These are phyloP conservation scores for Antarctomyces pellizariae DNA, from an alignment of 495 filamentous ascomycete species.

Conservation along the genomic window DNA sequence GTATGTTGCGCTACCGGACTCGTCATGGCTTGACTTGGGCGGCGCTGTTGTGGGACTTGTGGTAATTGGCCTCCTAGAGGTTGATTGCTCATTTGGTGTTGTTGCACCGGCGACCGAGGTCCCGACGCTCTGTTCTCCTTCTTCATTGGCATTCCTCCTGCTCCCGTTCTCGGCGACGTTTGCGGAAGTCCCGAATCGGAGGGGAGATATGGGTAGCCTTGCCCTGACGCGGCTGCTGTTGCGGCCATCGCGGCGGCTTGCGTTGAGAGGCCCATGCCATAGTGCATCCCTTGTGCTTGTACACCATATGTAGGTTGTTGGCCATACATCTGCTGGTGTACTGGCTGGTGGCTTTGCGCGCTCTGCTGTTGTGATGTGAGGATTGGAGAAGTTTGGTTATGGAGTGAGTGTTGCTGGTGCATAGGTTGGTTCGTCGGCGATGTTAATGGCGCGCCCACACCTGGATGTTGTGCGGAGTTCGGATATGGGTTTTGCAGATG, in stretches of 20 bases:
- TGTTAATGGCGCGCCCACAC: constrained; percentile 23
- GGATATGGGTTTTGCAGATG: constrained; percentile 24
- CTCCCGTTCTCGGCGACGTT: constrained; percentile 33
- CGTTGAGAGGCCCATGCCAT: constrained; percentile 28
- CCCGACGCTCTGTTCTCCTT: constrained; percentile 30
- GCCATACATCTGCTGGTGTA: constrained; percentile 23
- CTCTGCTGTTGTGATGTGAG: constrained; percentile 34
- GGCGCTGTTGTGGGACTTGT: constrained; percentile 22
- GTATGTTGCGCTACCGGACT: too few species aligned
- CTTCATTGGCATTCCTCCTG: constrained; percentile 26
- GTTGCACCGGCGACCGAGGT: constrained; percentile 37
- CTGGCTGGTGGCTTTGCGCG: constrained; percentile 29
- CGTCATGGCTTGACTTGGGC: constrained; percentile 34
- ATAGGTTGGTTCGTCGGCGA: constrained; percentile 32
- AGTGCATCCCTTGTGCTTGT: constrained; percentile 31
- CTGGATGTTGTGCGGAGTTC: constrained; percentile 20
- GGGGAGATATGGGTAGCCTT: constrained; percentile 27
- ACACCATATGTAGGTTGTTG: constrained; percentile 36
- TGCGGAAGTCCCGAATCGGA: constrained; percentile 30
- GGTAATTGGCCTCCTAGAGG: constrained; percentile 18
- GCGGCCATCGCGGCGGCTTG: constrained; percentile 48
- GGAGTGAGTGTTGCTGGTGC: constrained; percentile 29
- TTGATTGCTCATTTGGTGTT: constrained; percentile 30
- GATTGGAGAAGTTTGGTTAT: constrained; percentile 32
- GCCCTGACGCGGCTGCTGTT: constrained; percentile 43